Conservation (phyloP, 257 asterid genomes). For the Rhazya stricta region DNA sequence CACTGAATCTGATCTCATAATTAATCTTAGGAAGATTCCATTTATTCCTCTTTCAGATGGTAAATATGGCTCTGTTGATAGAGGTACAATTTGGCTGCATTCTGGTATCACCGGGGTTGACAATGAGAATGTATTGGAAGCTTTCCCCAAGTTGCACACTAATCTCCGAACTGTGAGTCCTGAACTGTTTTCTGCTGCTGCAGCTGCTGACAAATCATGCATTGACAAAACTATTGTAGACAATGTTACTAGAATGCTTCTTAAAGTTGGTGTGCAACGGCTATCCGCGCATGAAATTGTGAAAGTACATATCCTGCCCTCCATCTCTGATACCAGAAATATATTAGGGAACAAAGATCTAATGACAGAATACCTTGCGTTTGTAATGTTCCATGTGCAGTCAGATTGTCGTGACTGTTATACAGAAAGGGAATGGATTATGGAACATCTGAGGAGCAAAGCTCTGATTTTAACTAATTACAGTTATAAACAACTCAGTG, state of each 20-base stretch:
- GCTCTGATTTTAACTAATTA: conserved; percentile 68
- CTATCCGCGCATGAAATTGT: conserved; percentile 85
- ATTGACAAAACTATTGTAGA: conserved; percentile 39
- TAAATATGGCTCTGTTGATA: conserved; percentile 56
- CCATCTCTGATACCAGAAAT: conserved; percentile 45
- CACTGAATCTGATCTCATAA: conserved; percentile 46
- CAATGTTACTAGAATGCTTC: conserved; percentile 67
- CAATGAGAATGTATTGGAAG: conserved; percentile 46
- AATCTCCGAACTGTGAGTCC: conserved; percentile 70
- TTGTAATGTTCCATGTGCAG: conserved; percentile 78
- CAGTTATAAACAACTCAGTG: conserved; percentile 53
- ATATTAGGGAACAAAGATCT: conserved; percentile 42
- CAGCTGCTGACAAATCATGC: conserved; percentile 41
- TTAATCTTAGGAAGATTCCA: conserved; percentile 51
- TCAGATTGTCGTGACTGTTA: conserved; percentile 64
- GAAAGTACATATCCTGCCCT: conserved; percentile 72
- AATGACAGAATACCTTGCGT: conserved; percentile 78
- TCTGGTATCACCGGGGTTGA: conserved; percentile 38
- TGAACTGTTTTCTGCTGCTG: conserved; percentile 56
- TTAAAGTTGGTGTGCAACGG: conserved; percentile 76
- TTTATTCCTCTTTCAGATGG: conserved; percentile 90
- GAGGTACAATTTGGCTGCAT: conserved; percentile 78
- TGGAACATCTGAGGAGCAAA: conserved; percentile 46
- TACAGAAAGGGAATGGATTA: conserved; percentile 52
- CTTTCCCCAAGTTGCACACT: conserved; percentile 64